Evolutionary conservation across 257 asterid genomes (phyloP).

Genomic region (Ligustrum vulgare): DNA sequence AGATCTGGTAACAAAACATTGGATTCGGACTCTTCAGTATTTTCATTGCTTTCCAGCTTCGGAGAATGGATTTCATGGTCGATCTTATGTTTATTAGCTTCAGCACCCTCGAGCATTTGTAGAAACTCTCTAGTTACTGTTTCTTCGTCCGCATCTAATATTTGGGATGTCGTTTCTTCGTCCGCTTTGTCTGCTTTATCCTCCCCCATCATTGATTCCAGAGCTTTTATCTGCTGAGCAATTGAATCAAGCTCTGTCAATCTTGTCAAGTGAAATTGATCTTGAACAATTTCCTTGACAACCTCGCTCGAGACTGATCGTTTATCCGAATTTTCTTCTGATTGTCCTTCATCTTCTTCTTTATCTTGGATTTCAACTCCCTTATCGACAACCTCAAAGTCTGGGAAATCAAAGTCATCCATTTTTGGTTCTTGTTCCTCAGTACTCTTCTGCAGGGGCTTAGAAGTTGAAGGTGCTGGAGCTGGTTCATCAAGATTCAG

Average conservation of each 20-base stretch:
- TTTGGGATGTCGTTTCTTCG: slow-evolving; percentile 56
- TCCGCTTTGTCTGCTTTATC: slow-evolving; percentile 37
- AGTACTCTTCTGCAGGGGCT: slow-evolving; percentile 15
- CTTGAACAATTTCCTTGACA: slow-evolving; percentile 80
- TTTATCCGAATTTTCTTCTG: slow-evolving; percentile 54
- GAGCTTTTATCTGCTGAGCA: slow-evolving; percentile 87
- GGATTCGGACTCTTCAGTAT: slow-evolving; percentile 32
- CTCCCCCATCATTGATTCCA: slow-evolving; percentile 73
- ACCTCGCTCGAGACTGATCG: slow-evolving; percentile 69
- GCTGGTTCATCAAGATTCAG: slow-evolving; percentile 76
- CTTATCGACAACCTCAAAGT: slow-evolving; percentile 82
- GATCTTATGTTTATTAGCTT: slow-evolving; percentile 25
- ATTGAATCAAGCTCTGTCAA: slow-evolving; percentile 75
- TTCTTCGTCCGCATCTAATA: slow-evolving; percentile 79
- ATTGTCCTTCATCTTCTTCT: slow-evolving; percentile 30
- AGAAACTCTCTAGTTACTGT: slow-evolving; percentile 81
- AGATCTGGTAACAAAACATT: slow-evolving; percentile 63
- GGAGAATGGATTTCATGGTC: slow-evolving; percentile 23
- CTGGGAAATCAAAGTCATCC: slow-evolving; percentile 66
- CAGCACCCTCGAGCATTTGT: slow-evolving; percentile 68
- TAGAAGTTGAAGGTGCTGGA: slow-evolving; percentile 25
- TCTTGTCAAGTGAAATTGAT: slow-evolving; percentile 55
- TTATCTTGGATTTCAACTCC: slow-evolving; percentile 69
- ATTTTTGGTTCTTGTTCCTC: slow-evolving; percentile 39
- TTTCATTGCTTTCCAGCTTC: slow-evolving; percentile 18